These are phyloP conservation scores for Lentinus polychrous DNA, from an alignment of 1,284 basidiomycete genomes.

Conservation along the genomic window DNA sequence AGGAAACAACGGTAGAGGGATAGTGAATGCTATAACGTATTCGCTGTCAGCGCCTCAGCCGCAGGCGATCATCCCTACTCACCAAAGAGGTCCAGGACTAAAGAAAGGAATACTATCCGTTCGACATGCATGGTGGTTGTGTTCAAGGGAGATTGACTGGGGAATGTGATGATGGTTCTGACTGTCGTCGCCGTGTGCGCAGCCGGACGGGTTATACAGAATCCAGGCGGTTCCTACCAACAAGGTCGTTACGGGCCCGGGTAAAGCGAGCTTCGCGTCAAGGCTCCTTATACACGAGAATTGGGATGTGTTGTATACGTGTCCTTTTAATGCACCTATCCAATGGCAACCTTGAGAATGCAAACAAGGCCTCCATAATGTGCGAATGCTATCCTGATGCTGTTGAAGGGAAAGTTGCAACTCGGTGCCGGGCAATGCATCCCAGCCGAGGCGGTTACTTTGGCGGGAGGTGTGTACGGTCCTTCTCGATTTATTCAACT, in stretches of 20 bases:
- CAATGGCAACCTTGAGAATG: conserved; percentile 3
- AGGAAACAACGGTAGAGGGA: conserved; percentile 88
- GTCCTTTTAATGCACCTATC: neutral
- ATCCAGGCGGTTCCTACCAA: no score
- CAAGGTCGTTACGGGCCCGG: no score
- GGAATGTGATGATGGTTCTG: no score
- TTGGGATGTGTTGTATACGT: neutral
- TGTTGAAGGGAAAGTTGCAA: no score
- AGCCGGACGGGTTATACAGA: no score
- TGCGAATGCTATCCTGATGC: conserved; percentile 1
- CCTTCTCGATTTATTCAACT: no score
- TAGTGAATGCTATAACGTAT: conserved; percentile 71
- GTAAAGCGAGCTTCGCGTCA: neutral
- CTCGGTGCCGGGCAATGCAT: no score
- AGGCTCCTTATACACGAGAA: neutral
- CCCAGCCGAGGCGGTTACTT: no score
- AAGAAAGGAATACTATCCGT: conserved; percentile 74
- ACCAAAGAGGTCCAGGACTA: conserved; percentile 83
- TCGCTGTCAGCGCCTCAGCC: conserved; percentile 2
- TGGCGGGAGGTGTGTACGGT: no score
- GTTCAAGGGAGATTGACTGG: no score
- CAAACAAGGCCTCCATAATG: conserved; percentile 1
- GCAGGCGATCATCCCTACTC: conserved; percentile 16
- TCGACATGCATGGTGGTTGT: conserved; percentile 56
- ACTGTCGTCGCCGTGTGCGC: no score